A percentile compares a stretch with the other conserved stretches of the same genome.
Conservation (phyloP, 441 rosid species). For the Codiaeum variegatum region DNA sequence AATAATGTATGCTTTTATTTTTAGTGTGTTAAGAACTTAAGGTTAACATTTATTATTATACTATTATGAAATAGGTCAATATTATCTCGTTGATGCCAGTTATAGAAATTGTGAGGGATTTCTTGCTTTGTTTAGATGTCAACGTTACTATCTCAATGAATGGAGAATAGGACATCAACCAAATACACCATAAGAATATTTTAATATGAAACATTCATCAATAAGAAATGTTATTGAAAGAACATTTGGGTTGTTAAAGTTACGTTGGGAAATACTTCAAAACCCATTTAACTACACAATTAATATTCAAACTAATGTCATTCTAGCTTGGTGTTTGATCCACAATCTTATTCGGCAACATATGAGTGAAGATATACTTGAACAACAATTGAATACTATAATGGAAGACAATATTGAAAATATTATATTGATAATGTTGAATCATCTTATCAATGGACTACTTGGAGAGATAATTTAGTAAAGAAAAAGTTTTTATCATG, state of each 20-base stretch:
- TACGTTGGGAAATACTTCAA: background rate
- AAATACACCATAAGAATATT: background rate
- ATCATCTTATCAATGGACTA: background rate
- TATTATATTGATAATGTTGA: background rate
- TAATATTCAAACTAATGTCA: background rate
- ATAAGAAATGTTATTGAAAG: background rate
- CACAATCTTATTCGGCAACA: background rate
- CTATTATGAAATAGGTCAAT: background rate
- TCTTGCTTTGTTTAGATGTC: background rate
- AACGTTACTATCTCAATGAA: background rate
- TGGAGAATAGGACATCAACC: background rate
- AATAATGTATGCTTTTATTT: no score
- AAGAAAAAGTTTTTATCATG: background rate
- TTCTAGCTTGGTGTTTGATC: background rate
- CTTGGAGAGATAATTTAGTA: background rate
- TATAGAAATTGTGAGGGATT: slow-evolving; percentile 4
- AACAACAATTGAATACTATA: background rate
- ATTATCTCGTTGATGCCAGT: background rate
- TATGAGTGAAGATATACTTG: background rate
- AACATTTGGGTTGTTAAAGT: background rate
- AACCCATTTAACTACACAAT: background rate
- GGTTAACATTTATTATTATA: background rate
- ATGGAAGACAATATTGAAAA: background rate
- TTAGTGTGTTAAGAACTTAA: background rate
- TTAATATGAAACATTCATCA: background rate